Conservation (phyloP, 371 early-diverging fungal species). For the Mucor piriformis region DNA sequence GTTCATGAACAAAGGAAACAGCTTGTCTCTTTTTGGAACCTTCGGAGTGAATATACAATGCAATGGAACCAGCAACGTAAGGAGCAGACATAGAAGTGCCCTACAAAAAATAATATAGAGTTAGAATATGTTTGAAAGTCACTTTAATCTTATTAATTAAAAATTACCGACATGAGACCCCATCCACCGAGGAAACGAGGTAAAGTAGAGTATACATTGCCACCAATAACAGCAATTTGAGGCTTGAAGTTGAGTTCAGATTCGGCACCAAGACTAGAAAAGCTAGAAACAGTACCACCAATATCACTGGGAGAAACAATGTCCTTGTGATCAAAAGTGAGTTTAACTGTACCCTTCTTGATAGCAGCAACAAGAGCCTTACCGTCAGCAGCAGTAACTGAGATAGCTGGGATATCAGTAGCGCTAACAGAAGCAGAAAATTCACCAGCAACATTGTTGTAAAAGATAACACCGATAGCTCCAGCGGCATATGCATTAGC, state of each 20-base stretch:
- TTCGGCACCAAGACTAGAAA: constrained; percentile 45
- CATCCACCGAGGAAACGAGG: constrained; percentile 48
- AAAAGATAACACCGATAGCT: constrained; percentile 56
- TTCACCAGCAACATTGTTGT: constrained; percentile 40
- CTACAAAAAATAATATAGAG: constrained; percentile 15
- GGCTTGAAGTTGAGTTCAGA: constrained; percentile 46
- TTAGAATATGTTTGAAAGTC: too few species aligned
- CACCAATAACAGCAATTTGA: constrained; percentile 70
- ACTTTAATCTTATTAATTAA: too few species aligned
- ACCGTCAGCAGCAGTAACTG: constrained; percentile 15
- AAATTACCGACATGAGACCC: constrained; percentile 23
- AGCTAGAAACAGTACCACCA: constrained; percentile 43
- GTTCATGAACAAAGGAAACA: constrained; percentile 24
- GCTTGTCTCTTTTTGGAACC: constrained; percentile 27
- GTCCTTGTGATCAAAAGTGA: constrained; percentile 14
- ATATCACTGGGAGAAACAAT: constrained; percentile 20
- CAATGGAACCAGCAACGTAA: constrained; percentile 69
- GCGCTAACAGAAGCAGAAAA: constrained; percentile 13
- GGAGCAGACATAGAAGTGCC: constrained; percentile 74
- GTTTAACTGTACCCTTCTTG: constrained; percentile 15
- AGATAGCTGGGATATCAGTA: constrained; percentile 26
- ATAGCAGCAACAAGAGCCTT: constrained; percentile 21
- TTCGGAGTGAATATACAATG: constrained; percentile 53
- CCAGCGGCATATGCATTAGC: constrained; percentile 45
- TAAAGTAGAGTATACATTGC: constrained; percentile 68